Evolutionary conservation across 768 basidiomycete genomes (phyloP), one percentile per base, ranked within the genome.

Genomic region (Inosperma sp.): DNA sequence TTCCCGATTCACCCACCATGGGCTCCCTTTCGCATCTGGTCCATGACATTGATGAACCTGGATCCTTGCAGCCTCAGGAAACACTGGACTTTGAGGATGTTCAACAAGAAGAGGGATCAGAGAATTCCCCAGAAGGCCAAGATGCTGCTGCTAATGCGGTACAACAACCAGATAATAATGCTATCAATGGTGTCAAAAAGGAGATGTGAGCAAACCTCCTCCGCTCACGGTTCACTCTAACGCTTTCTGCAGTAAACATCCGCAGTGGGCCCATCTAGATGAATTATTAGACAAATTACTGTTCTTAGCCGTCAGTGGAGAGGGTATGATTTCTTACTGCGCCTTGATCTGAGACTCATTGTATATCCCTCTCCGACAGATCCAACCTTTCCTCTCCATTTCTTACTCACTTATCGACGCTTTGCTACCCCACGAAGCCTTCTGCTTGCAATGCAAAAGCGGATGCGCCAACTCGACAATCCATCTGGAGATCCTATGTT

Each of bases 381-480:
- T 64, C 79, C 86, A 10, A 77, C 80, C 4, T 93, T 82, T 62
- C 80, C 89, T 25, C 79, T 80, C 2, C 83, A 90, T 65, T 92
- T 93, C 65, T 72, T 93, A 40, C 77, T 92, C 31, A 89, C 88
- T 7, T 92, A 88, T 62, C 84, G 90, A 27, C 76, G 88, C 52
- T 93, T 93, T 63, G 79, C 88, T 31, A 84, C 78, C 27, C 89
- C 90, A 7, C 80, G 90, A 34, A 84, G 77, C 51, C 71, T 93
- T 14, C 72, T 93, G n/a, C 72, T 91, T 37, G 85, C 88, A 5
- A 89, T 93, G 85, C 87, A 91, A 66, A 87, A 89, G 62, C 82
- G 88, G 40, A 85, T 92, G 79, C 80, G 86, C 27, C 81, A 84
- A 56, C 71, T 93, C 12, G 84, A 86, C 60, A 78, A 79, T 48